These are phyloP conservation scores for Ammopiptanthus mongolicus DNA, from an alignment of 306 rosid genomes.

Conservation along the genomic window DNA sequence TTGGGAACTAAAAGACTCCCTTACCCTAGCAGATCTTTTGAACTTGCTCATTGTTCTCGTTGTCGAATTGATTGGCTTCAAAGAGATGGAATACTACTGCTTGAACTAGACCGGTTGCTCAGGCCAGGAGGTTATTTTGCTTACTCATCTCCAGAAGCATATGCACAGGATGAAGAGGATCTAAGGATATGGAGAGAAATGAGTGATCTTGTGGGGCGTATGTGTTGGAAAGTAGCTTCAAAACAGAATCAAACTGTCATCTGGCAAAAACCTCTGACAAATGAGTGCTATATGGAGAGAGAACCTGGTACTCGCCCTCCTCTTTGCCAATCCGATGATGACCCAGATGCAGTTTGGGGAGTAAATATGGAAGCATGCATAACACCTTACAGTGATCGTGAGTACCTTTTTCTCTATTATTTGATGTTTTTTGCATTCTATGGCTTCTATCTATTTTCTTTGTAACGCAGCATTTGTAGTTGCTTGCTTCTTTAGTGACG, in stretches of 20 bases:
- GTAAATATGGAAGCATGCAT: conserved; percentile 92
- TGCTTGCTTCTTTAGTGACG: not conserved
- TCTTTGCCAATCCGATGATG: conserved; percentile 78
- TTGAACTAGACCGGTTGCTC: conserved; percentile 83
- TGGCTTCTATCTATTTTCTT: not conserved
- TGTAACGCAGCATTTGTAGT: not conserved
- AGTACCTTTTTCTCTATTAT: conserved; percentile 36
- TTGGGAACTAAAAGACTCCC: conserved; percentile 96
- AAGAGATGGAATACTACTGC: conserved; percentile 87
- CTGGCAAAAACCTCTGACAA: conserved; percentile 92
- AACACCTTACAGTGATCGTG: conserved; percentile 73
- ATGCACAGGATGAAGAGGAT: conserved; percentile 98
- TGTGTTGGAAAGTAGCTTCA: conserved; percentile 88
- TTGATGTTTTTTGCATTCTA: conserved; percentile 18
- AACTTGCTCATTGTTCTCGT: conserved; percentile 96
- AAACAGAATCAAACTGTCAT: conserved; percentile 89
- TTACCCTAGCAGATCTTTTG: conserved; percentile 96
- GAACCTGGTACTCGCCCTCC: conserved; percentile 81
- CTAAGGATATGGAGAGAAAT: conserved; percentile 89
- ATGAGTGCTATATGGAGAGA: conserved; percentile 78
- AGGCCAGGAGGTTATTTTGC: conserved; percentile 94
- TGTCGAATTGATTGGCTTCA: conserved; percentile 99
- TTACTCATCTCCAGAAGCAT: conserved; percentile 93
- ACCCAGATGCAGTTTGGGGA: conserved; percentile 85
- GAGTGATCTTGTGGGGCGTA: conserved; percentile 77